Evolutionary conservation across 2,329 filamentous ascomycete genomes (phyloP).

Genomic region (Xylariaceae sp.): DNA sequence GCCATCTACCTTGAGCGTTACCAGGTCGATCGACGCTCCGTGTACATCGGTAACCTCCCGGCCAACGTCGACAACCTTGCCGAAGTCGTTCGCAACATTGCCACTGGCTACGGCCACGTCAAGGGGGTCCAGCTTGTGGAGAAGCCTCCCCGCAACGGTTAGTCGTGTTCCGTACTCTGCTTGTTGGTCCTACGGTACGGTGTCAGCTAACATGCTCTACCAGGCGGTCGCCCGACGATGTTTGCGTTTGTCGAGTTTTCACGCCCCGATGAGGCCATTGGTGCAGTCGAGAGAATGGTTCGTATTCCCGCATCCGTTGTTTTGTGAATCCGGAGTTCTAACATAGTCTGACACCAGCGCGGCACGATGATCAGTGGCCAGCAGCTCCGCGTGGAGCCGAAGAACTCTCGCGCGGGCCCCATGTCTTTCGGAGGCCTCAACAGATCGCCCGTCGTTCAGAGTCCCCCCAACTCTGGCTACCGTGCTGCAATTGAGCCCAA

Average conservation of each 20-base stretch:
- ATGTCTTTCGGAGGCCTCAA: too few species aligned
- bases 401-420: conserved; percentile 22
- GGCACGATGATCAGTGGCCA: conserved; percentile 31
- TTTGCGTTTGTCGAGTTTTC: conserved; percentile 41
- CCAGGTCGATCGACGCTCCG: conserved; percentile 34
- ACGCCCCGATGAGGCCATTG: conserved; percentile 36
- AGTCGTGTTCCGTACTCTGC: neutral
- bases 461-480: too few species aligned
- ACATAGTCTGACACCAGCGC: conserved; percentile 28
- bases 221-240: conserved; percentile 19
- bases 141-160: conserved; percentile 17
- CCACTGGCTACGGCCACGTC: conserved; percentile 27
- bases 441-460: too few species aligned
- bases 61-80: conserved; percentile 23
- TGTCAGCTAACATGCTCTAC: conserved; percentile 13
- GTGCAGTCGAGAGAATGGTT: conserved; percentile 37
- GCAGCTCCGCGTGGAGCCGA: conserved; percentile 39
- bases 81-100: conserved; percentile 23
- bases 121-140: conserved; percentile 31
- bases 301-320: conserved; percentile 20
- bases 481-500: too few species aligned
- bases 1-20: conserved; percentile 32
- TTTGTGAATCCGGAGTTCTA: conserved; percentile 3
- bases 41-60: conserved; percentile 35
- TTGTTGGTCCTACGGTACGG: neutral